Base-by-base conservation (phyloP, 495 filamentous ascomycete genomes). In the Penicillium pulvis region DNA sequence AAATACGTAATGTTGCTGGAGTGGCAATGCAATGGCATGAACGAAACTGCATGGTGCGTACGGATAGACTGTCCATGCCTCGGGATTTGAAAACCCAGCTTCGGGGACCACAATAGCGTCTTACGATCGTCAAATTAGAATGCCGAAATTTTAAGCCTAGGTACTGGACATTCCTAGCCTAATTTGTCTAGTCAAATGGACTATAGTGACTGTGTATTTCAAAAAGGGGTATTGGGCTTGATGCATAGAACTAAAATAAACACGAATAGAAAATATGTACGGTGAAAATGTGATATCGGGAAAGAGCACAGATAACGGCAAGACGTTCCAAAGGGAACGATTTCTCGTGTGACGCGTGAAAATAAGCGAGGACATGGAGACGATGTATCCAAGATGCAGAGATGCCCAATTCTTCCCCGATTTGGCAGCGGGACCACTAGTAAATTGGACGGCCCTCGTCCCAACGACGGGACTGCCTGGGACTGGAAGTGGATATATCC, bases 371-470 rank as follows among this genome's bases (percentile, higher is more conserved):
- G 58, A 64, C 65, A 66, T 70, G 50, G 57, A 52, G 59, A 58
- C 11, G 46, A 55, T 57, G 41, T 33, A 59, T 49, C 35, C 19
- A 43, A 49, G 20, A 61, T 53, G 58, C 60, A 62, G 46, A 41
- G 46, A 39, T 61, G 49, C 57, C 61, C 57, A 41, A 45, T 23
- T n/a, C n/a, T 6, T 20, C 33, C 51, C 20, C 46, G 11, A 33
- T 48, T 20, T 33, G 42, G 11, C 55, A 55, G 30, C 50, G 36
- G n/a, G 6, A n/a, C 11, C 41, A 11, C 79, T 65, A 89, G 63
- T 88, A 90, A 56, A 89, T 85, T 17, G 86, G 83, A 60, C 86
- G 72, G 20, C 84, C 78, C 62, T 88, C 86, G 54, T 87, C 80
- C 85, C 84, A 87, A 51, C 77, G 81, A 59, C 81, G 79, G 36